These are phyloP conservation scores for Penicillium sp. DNA, from an alignment of 2,329 filamentous ascomycete species.

Conservation along the genomic window DNA sequence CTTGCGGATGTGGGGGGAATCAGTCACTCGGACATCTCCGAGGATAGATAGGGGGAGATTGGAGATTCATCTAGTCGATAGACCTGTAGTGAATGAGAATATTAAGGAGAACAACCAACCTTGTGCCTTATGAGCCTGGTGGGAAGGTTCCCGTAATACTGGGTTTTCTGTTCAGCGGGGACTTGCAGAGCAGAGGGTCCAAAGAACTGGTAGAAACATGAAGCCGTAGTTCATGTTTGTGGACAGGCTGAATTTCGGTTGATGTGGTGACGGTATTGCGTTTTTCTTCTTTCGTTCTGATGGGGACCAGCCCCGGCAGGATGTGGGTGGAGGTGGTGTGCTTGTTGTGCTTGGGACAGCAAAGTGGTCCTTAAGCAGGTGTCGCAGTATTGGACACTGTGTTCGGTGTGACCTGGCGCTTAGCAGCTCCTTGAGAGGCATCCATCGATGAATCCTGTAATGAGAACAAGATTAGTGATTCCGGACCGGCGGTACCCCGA, in stretches of 20 bases:
- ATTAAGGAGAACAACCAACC: slow-evolving; percentile 39
- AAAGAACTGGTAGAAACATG: slow-evolving; percentile 23
- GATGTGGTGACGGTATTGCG: not conserved
- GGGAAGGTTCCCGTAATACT: slow-evolving; percentile 19
- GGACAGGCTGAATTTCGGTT: not conserved
- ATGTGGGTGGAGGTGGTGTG: slow-evolving; percentile 6
- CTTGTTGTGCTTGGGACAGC: not conserved
- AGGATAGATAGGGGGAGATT: slow-evolving; percentile 2
- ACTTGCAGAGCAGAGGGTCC: slow-evolving; percentile 4
- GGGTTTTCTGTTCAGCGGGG: not conserved
- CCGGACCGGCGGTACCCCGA: slow-evolving; percentile 27
- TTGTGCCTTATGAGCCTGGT: slow-evolving; percentile 35
- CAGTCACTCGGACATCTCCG: slow-evolving; percentile 16
- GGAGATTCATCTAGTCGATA: slow-evolving; percentile 18
- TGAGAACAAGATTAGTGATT: slow-evolving; percentile 38
- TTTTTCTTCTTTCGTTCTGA: slow-evolving; percentile 3
- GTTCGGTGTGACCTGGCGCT: slow-evolving; percentile 41
- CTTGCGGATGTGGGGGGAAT: slow-evolving; percentile 9
- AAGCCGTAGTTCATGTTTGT: slow-evolving; percentile 27
- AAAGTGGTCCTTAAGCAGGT: slow-evolving; percentile 35
- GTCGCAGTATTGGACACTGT: slow-evolving; percentile 34
- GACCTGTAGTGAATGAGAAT: slow-evolving; percentile 22
- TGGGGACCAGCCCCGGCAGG: slow-evolving; percentile 39
- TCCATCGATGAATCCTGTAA: slow-evolving; percentile 36
- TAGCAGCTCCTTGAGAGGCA: slow-evolving; percentile 35